Conservation (phyloP, 176 grass and related monocot species). For the Tillandsia fasciculata region DNA sequence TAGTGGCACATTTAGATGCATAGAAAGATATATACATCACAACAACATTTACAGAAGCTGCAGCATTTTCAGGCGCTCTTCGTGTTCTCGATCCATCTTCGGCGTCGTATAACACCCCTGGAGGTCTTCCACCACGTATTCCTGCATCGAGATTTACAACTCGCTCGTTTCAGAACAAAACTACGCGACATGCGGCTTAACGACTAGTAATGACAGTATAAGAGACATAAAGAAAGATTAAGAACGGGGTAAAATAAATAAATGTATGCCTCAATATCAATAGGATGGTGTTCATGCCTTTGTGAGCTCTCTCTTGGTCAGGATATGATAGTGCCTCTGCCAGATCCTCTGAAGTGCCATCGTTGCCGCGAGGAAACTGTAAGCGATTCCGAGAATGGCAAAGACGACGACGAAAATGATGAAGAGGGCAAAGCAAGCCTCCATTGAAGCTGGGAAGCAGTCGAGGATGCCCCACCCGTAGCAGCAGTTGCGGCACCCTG, state of each 20-base stretch:
- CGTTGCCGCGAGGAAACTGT: conserved; percentile 74
- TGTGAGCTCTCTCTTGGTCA: conserved; percentile 92
- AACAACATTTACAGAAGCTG: conserved; percentile 53
- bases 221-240: no score
- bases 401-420: conserved; percentile 83
- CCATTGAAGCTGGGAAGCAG: conserved; percentile 83
- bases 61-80: conserved; percentile 75
- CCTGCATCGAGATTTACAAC: conserved; percentile 27
- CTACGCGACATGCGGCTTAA: not conserved
- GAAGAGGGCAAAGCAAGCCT: conserved; percentile 87
- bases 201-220: not conserved
- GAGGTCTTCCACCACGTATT: conserved; percentile 90
- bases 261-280: not conserved
- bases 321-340: conserved; percentile 96
- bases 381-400: conserved; percentile 81
- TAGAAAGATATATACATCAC: not conserved
- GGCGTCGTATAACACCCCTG: conserved; percentile 54
- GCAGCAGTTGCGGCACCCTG: conserved; percentile 89
- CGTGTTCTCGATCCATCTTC: conserved; percentile 78
- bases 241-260: not conserved
- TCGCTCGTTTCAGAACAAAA: not conserved
- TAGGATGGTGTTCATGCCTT: conserved; percentile 40
- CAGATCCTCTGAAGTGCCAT: conserved; percentile 94
- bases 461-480: conserved; percentile 96
- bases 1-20: no score